Evolutionary conservation across 2,329 filamentous ascomycete genomes (phyloP).

Genomic region (Ambrosiella xylebori): DNA sequence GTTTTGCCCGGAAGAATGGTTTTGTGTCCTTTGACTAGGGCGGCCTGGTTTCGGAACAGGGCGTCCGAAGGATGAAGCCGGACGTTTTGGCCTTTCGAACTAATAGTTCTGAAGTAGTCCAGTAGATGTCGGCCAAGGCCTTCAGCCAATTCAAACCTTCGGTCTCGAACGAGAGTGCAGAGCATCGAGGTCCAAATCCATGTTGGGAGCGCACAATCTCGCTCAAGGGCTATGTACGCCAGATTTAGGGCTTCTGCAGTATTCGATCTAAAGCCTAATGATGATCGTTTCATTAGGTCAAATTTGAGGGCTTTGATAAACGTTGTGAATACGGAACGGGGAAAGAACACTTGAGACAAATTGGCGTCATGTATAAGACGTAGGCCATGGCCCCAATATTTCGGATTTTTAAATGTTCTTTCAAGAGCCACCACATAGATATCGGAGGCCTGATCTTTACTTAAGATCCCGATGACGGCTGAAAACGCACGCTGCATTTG

Average conservation of each 20-base stretch:
- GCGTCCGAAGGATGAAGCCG: constrained; percentile 10
- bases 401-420: constrained; percentile 16
- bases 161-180: not conserved
- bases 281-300: constrained; percentile 1
- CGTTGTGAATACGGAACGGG: constrained; percentile 2
- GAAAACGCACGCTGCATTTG: not conserved
- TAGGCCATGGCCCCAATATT: constrained; percentile 18
- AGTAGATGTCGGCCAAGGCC: not conserved
- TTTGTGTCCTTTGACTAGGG: not conserved
- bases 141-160: constrained; percentile 3
- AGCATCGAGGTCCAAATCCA: constrained; percentile 7
- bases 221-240: constrained; percentile 5
- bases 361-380: constrained; percentile 5
- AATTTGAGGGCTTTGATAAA: constrained; percentile 3
- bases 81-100: not conserved
- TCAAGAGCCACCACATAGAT: constrained; percentile 15
- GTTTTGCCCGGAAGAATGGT: constrained; percentile 4
- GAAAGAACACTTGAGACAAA: not conserved
- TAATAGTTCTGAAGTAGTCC: not conserved
- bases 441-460: not conserved
- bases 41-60: constrained; percentile 1
- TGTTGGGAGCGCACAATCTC: constrained; percentile 5
- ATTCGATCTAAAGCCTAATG: not conserved
- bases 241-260: constrained; percentile 1
- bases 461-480: not conserved